Evolutionary conservation across 257 asterid species (phyloP), one percentile per base, ranked within the genome.

Genomic region (Solanum chiquidenum): DNA sequence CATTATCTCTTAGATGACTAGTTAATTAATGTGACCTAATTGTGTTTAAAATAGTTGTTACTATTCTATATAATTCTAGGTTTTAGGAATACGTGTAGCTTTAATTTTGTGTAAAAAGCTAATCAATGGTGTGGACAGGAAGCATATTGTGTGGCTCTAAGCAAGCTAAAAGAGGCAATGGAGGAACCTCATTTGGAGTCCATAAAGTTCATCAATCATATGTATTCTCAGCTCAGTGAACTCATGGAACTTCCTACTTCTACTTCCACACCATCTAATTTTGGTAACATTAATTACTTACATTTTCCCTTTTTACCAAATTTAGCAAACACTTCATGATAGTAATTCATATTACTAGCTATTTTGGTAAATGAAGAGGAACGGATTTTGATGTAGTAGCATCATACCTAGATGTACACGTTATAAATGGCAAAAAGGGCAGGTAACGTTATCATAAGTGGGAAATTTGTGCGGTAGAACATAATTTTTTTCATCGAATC

Each of bases 171-270:
- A 88, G 94, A 88, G 85, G 93, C 87, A 71, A 92, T 93, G 44
- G 90, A 91, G 88, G 92, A 91, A 87, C 92, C 94, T 6, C 93
- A 93, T 76, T 91, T 90, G 87, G 95, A 92, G 87, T 90, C 94
- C 73, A 88, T 93, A 92, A 90, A 89, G 12, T 93, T 93, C 91
- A 93, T 93, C 33, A 77, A 84, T 34, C 76, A 89, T 88, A 91
- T 93, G 93, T 87, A 92, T 85, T 90, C 95, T 88, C 94, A 93
- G 87, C 96, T 93, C 69, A 83, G 91, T 9, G 89, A 93, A 35
- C 91, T 91, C 25, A 60, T 77, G 73, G 88, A 88, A 9, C 10
- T 83, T 88, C 92, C 91, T 64, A n/a, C 7, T 82, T 77, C 89
- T 69, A 2, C 66, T 42, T 42, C 83, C 21, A 35, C 52, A 1